phyloP scores from a whole-genome alignment of 305 asterid genomes.

The Rubia peregrina region DNA sequence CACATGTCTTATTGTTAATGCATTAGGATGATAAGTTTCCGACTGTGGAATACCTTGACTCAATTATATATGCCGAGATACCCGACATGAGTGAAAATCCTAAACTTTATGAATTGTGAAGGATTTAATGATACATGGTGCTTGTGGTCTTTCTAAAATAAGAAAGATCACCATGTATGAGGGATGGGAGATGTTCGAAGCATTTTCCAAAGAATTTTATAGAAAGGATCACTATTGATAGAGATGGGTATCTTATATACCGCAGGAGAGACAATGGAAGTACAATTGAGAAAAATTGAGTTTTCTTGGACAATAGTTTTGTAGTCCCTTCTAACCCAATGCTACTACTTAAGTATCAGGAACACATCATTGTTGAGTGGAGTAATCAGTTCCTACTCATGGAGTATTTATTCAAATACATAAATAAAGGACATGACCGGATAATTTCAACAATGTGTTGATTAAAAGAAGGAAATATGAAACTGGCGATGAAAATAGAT shows the following conservation, averaged over 20 bases:
- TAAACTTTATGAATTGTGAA: background rate
- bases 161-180: background rate
- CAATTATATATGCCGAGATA: background rate
- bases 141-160: background rate
- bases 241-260: background rate
- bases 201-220: background rate
- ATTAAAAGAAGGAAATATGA: too few species aligned
- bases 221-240: background rate
- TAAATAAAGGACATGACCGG: background rate
- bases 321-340: background rate
- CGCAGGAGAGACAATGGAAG: background rate
- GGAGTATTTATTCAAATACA: background rate
- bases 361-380: background rate
- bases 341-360: background rate
- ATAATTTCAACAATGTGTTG: background rate
- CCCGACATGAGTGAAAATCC: background rate
- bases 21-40: background rate
- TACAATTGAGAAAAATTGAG: background rate
- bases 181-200: background rate
- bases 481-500: background rate
- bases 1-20: background rate
- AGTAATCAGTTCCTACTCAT: background rate
- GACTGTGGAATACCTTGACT: background rate
- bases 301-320: background rate
- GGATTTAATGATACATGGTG: slow-evolving; percentile 3